Evolutionary conservation across 1,284 basidiomycete genomes (phyloP), one percentile per base, ranked within the genome.

Genomic region (Ceratobasidium sp.): DNA sequence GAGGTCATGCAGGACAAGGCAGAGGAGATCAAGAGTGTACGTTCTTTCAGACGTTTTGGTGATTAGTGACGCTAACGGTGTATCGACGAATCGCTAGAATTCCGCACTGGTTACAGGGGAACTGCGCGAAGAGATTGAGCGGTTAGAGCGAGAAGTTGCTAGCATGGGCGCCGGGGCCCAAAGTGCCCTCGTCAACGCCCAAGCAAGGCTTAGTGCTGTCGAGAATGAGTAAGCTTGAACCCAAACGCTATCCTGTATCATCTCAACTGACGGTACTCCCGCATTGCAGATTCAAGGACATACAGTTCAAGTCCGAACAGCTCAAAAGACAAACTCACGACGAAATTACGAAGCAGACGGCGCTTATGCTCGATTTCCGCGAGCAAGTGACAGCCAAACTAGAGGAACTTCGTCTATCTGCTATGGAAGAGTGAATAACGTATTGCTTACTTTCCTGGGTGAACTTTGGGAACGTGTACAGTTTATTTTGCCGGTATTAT

Each of bases 1-100:
- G 65, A 69, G n/a, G 53, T 69, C 8, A 58, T 58, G 51, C 65
- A 69, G 19, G 65, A 69, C 37, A 69, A 69, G 37, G 65, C 65
- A 13, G 65, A 69, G 34, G 65, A 69, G 37, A 53, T 46, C 49
- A 69, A 69, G 39, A 69, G 39, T 29, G 65, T 69, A 13, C 6
- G 65, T 58, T 14, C 27, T 24, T 24, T 22, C 31, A 22, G 27
- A 22, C n/a, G 24, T 11, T 13, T 34, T 66, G 49, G 56, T 4
- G 5, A 27, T 13, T 27, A 8, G 13, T 43, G 16, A 14, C 31
- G 56, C 34, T 37, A 34, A 58, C 29, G 14, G 14, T 31, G 9
- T 2, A 4, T 64, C 22, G 9, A 43, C n/a, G 27, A 8, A 8
- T 16, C 29, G 39, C 34, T 19, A 69, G 65, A 53, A 34, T 41